Percentiles rank a stretch among this genome's conserved stretches.
Conservation (phyloP, 148 eudicot genomes). For the Limonium bicolor region DNA sequence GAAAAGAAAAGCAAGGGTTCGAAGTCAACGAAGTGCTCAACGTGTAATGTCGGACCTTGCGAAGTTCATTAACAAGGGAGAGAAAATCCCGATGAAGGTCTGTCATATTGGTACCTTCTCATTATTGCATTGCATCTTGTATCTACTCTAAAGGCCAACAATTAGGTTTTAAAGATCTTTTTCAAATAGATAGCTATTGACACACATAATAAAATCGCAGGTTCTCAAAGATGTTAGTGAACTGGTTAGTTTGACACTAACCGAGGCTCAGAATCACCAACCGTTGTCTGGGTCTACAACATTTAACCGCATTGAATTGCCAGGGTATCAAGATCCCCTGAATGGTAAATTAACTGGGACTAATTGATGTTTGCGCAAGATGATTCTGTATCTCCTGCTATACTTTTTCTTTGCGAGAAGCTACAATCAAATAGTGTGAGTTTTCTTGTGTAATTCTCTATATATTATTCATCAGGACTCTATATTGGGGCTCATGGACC, state of each 20-base stretch:
- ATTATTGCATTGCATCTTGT: not conserved
- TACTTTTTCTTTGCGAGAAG: no score
- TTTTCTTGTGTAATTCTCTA: no score
- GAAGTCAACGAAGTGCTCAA: conserved; percentile 34
- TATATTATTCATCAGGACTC: conserved; percentile 41
- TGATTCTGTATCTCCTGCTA: no score
- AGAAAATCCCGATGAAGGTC: conserved; percentile 81
- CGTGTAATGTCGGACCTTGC: conserved; percentile 55
- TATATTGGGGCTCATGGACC: conserved; percentile 83
- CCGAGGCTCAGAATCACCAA: conserved; percentile 57
- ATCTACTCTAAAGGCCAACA: no score
- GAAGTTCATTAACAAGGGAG: conserved; percentile 51
- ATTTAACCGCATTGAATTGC: conserved; percentile 74
- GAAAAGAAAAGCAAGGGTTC: conserved; percentile 34
- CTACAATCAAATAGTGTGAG: no score
- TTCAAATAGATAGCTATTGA: no score
- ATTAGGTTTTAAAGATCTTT: no score
- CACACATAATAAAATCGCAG: no score
- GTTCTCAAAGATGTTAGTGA: conserved; percentile 72
- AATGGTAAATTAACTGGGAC: conserved; percentile 35
- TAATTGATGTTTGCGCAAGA: no score
- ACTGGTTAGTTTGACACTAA: conserved; percentile 43
- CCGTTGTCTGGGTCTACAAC: conserved; percentile 80
- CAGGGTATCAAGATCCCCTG: conserved; percentile 63
- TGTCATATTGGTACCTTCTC: conserved; percentile 6